Evolutionary conservation across 2,329 filamentous ascomycete genomes (phyloP).

Genomic region (Alternaria brassicicola): DNA sequence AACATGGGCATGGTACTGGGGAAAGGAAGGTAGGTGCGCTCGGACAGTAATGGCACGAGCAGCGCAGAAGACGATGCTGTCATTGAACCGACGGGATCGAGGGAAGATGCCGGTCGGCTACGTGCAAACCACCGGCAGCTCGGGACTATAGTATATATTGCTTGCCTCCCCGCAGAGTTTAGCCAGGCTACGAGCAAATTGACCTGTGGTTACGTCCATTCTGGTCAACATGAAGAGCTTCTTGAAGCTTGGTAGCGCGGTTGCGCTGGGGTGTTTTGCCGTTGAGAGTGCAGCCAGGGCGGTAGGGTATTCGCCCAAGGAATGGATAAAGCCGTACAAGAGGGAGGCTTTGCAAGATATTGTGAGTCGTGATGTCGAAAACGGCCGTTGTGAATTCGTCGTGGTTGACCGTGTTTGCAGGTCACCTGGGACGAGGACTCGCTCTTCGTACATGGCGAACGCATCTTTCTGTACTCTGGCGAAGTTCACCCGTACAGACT

Average conservation of each 20-base stretch:
- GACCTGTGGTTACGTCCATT: constrained; percentile 2
- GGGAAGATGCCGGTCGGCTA: constrained; percentile 7
- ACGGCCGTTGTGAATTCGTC: neutral
- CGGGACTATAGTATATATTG: neutral
- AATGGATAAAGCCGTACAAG: constrained; percentile 57
- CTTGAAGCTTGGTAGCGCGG: constrained; percentile 21
- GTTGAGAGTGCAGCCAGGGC: constrained; percentile 55
- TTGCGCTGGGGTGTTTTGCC: constrained; percentile 50
- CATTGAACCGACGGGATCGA: constrained; percentile 11
- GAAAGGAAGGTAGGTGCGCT: neutral
- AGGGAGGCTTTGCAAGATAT: constrained; percentile 62
- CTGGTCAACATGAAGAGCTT: constrained; percentile 27
- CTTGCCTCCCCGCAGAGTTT: neutral
- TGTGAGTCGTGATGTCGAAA: constrained; percentile 47
- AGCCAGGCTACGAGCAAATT: neutral
- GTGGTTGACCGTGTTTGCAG: constrained; percentile 22
- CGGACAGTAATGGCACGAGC: constrained; percentile 20
- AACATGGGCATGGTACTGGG: constrained; percentile 2
- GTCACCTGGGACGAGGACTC: constrained; percentile 77
- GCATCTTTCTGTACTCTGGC: constrained; percentile 73
- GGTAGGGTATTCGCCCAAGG: constrained; percentile 57
- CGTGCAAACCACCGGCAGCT: neutral
- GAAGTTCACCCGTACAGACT: constrained; percentile 75
- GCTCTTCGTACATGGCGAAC: constrained; percentile 71
- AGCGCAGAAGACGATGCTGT: constrained; percentile 6